Evolutionary conservation across 768 basidiomycete genomes (phyloP), one percentile per base, ranked within the genome.

Genomic region (Lactarius evosmus): DNA sequence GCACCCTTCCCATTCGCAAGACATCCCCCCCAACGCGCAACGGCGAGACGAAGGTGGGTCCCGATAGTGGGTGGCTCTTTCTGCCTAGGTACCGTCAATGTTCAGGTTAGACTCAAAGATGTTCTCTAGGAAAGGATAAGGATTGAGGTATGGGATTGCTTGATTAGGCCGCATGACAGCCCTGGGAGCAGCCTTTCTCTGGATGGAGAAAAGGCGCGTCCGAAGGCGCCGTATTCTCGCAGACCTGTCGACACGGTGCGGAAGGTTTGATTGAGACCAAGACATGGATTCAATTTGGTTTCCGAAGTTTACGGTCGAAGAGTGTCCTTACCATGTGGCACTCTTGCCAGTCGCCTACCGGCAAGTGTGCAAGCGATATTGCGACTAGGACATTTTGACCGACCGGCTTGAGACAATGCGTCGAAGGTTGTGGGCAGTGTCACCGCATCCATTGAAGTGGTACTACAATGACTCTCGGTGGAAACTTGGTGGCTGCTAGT

Each of bases 171-270:
- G 12, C 16, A 7, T 12, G 41, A 38, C 36, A 54, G 19, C n/a
- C 52, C 38, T 36, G 36, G 29, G 52, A 54, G 14, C 7, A n/a
- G 25, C 14, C 25, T 53, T 5, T 27, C 25, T 4, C 46, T 30
- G 30, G 36, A 33, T 54, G 63, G 63, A 59, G 57, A 58, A 53
- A 59, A n/a, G 27, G 51, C 19, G 56, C 50, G 38, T 17, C 40
- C 30, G 16, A 52, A 53, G 22, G 41, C 59, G 38, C 34, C 9
- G 32, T 11, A 54, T 56, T 55, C 56, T 46, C 51, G 30, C 50
- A 33, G 51, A 22, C n/a, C 36, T 29, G 27, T 38, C 41, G 63
- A 34, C 19, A 33, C 12, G 14, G 44, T 14, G 38, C 27, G 27
- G 38, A 58, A 34, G 32, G 7, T 50, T 40, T 55, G 53, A 64